Evolutionary conservation across 2,329 filamentous ascomycete species (phyloP).

Genomic region (Zarea fungicola): DNA sequence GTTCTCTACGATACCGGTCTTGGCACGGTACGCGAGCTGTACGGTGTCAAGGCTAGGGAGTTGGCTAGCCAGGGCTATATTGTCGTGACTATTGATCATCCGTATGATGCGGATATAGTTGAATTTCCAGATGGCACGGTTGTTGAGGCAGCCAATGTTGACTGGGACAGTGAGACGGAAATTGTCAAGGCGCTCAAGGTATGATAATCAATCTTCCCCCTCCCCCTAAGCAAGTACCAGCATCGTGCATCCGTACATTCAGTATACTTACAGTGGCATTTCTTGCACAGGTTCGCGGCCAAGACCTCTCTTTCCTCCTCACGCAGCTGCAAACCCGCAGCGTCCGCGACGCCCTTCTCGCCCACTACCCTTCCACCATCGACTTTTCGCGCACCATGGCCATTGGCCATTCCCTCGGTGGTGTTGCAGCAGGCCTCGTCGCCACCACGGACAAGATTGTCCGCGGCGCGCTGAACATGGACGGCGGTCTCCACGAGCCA

Average conservation of each 20-base stretch:
- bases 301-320: constrained; percentile 31
- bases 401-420: constrained; percentile 33
- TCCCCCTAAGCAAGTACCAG: neutral
- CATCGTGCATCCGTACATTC: no score
- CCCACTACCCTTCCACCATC: constrained; percentile 17
- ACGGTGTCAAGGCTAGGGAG: constrained; percentile 33
- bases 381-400: constrained; percentile 19
- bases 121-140: constrained; percentile 36
- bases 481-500: constrained; percentile 26
- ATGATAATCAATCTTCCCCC: neutral
- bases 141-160: constrained; percentile 16
- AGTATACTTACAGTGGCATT: neutral
- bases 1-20: constrained; percentile 39
- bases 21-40: constrained; percentile 32
- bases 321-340: constrained; percentile 21
- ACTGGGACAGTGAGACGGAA: constrained; percentile 15
- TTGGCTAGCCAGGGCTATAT: constrained; percentile 40
- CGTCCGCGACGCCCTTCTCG: neutral
- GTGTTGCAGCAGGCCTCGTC: constrained; percentile 26
- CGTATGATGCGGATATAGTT: constrained; percentile 36
- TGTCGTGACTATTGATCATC: constrained; percentile 42
- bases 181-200: constrained; percentile 5
- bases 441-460: constrained; percentile 26
- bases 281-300: constrained; percentile 22
- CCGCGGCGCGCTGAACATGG: constrained; percentile 30